These are phyloP conservation scores for Dictyostelium intermedium DNA, from an alignment of 78 protist genomes.

Conservation along the genomic window DNA sequence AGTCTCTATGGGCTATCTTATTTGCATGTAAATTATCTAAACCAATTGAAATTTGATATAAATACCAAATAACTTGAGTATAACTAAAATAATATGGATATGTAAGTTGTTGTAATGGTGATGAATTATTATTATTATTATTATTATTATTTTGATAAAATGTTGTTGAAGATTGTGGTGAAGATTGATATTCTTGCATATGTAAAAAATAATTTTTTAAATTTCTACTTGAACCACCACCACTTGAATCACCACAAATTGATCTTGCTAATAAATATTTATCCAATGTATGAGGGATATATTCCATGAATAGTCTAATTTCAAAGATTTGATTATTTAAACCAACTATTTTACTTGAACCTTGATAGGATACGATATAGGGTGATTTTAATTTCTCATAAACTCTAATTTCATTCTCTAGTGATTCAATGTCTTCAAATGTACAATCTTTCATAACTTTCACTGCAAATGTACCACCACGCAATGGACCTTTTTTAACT, in stretches of 20 bases:
- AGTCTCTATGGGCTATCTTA: conserved; percentile 1
- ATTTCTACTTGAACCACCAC: neutral
- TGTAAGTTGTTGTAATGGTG: neutral
- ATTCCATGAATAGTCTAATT: conserved; percentile 25
- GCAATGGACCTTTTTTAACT: conserved; percentile 8
- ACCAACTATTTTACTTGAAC: neutral
- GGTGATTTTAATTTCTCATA: neutral
- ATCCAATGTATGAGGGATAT: neutral
- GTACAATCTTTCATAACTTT: conserved; percentile 33
- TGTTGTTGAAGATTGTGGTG: neutral
- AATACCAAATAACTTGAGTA: neutral
- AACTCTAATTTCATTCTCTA: conserved; percentile 2
- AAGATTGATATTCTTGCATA: conserved; percentile 6
- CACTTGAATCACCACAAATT: neutral
- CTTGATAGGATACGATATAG: neutral
- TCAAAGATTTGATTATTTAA: neutral
- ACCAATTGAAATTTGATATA: conserved; percentile 20
- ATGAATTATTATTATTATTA: neutral
- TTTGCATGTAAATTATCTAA: neutral
- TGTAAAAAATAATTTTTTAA: conserved; percentile 20
- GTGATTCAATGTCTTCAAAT: neutral
- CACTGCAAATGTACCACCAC: conserved; percentile 30
- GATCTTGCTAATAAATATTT: conserved; percentile 14
- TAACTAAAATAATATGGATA: conserved; percentile 11
- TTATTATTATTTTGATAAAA: neutral